Conservation (phyloP, 2,329 filamentous ascomycete species). For the Colletotrichum camelliae region DNA sequence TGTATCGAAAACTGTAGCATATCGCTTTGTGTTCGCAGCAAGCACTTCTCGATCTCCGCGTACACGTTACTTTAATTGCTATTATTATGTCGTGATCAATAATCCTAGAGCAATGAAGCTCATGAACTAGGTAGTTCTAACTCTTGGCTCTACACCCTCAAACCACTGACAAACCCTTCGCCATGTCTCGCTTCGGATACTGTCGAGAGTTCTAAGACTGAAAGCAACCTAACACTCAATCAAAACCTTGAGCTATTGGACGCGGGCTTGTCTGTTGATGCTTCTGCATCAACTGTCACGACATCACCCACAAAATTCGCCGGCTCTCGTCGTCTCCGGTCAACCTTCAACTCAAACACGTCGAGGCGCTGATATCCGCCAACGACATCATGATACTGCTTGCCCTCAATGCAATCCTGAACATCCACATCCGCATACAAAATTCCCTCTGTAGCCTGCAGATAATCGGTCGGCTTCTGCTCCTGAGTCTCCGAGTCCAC, state of each 20-base stretch:
- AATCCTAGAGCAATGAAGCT: accelerated
- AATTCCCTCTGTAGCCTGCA: slow-evolving; percentile 53
- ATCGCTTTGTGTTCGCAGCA: background rate
- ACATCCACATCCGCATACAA: slow-evolving; percentile 58
- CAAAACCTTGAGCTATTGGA: background rate
- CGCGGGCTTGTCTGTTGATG: background rate
- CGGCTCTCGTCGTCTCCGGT: slow-evolving; percentile 43
- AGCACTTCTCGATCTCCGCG: background rate
- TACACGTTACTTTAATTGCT: accelerated
- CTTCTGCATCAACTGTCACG: background rate
- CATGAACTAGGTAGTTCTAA: background rate
- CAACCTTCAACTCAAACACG: slow-evolving; percentile 56
- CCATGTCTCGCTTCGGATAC: background rate
- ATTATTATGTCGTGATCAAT: background rate
- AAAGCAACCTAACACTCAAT: background rate
- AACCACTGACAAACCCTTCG: background rate
- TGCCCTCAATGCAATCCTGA: slow-evolving; percentile 55
- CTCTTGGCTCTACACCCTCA: background rate
- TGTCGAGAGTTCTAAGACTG: accelerated
- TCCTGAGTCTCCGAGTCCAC: slow-evolving; percentile 28
- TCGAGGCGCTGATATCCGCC: slow-evolving; percentile 61
- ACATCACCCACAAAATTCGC: slow-evolving; percentile 26
- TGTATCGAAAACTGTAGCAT: background rate
- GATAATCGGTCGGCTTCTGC: slow-evolving; percentile 32
- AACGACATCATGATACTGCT: slow-evolving; percentile 62